Conservation (phyloP, 495 filamentous ascomycete species). For the Evernia prunastri region DNA sequence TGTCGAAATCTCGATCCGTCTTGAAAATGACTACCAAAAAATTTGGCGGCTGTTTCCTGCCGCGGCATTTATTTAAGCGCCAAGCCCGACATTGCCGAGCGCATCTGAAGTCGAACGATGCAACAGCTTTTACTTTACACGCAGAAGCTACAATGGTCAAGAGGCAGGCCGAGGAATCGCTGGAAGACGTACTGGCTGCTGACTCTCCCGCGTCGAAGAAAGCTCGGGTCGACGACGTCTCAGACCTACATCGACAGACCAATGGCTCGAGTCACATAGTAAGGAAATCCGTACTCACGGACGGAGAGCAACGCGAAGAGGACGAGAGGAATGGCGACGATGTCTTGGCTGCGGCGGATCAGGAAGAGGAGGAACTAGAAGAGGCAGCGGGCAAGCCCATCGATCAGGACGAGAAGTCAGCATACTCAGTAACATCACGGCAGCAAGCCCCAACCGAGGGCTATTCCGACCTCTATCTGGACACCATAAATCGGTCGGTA, state of each 20-base stretch:
- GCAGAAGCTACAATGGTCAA: constrained; percentile 54
- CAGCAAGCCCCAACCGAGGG: constrained; percentile 78
- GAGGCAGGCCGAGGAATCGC: constrained; percentile 65
- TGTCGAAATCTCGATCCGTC: neutral
- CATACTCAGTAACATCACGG: constrained; percentile 44
- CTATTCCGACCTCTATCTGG: constrained; percentile 93
- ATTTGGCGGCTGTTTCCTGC: constrained; percentile 2
- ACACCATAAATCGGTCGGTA: constrained; percentile 83
- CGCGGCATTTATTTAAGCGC: neutral
- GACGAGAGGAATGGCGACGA: constrained; percentile 37
- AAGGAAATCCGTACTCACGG: constrained; percentile 38
- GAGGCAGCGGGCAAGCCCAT: constrained; percentile 37
- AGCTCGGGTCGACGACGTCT: constrained; percentile 56
- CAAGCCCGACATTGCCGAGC: neutral
- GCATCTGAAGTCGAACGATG: neutral
- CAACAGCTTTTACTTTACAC: neutral
- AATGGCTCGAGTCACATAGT: constrained; percentile 32
- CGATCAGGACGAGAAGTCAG: constrained; percentile 38
- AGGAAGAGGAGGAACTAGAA: constrained; percentile 37
- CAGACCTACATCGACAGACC: constrained; percentile 25
- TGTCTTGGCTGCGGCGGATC: constrained; percentile 36
- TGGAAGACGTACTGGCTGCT: constrained; percentile 55
- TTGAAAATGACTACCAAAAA: neutral
- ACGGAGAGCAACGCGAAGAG: constrained; percentile 31
- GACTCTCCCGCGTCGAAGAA: constrained; percentile 74